Evolutionary conservation across 768 basidiomycete species (phyloP).

Genomic region (Panus rudis): DNA sequence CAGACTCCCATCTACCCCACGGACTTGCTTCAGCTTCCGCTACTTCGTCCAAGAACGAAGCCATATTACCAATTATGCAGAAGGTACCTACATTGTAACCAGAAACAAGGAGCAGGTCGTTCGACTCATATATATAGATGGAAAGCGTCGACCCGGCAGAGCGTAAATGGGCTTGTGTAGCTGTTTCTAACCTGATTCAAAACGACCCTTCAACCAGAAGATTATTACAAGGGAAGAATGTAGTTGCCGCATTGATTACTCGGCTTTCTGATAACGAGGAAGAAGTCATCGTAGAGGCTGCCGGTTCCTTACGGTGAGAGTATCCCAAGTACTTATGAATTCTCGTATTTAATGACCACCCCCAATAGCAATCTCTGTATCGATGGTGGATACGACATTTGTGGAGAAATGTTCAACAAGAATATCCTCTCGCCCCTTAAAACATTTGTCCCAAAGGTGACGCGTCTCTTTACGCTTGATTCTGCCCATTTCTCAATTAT

Average conservation of each 20-base stretch:
- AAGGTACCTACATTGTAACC: constrained; percentile 46
- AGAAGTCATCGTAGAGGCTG: constrained; percentile 85
- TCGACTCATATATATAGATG: constrained; percentile 45
- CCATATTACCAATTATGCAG: constrained; percentile 81
- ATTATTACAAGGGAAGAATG: constrained; percentile 83
- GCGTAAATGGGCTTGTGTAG: constrained; percentile 93
- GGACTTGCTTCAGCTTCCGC: constrained; percentile 72
- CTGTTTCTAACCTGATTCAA: constrained; percentile 91
- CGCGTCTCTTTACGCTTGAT: not conserved
- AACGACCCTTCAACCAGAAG: constrained; percentile 91
- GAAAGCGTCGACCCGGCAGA: constrained; percentile 70
- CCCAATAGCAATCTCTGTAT: constrained; percentile 77
- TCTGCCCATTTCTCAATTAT: not conserved
- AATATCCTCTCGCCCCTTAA: constrained; percentile 75
- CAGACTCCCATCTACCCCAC: constrained; percentile 83
- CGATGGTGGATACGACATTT: constrained; percentile 93
- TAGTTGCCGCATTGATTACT: constrained; percentile 80
- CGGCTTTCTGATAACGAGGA: constrained; percentile 87
- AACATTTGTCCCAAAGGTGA: constrained; percentile 73
- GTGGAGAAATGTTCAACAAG: constrained; percentile 97
- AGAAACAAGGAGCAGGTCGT: not conserved
- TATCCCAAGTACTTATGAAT: constrained; percentile 6
- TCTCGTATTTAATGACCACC: not conserved
- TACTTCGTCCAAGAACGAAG: constrained; percentile 68
- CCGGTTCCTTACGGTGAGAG: constrained; percentile 76